Evolutionary conservation across 306 rosid species (phyloP), one percentile per base, ranked within the genome.

Genomic region (Malus domestica): DNA sequence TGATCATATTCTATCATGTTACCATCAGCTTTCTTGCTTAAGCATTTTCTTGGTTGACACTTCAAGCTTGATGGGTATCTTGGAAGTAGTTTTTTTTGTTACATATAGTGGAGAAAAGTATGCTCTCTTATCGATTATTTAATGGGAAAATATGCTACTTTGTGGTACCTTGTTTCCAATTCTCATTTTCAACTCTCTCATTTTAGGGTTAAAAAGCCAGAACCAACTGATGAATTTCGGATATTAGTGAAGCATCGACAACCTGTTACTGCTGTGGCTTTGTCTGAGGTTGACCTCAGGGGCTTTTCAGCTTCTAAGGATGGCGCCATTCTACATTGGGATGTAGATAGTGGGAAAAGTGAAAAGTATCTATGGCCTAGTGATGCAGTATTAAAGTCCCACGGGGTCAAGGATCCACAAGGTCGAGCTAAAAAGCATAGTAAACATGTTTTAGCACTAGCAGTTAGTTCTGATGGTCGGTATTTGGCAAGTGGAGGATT

Each of bases 251-350:
- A 92, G 88, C 97, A 95, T 57, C 81, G 88, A 19, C 91, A 92
- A 44, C 51, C 93, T 44, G 97, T 95, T 52, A 90, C 97, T 6
- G 92, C 91, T 5, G 97, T 92, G 81, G 93, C 87, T 46, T 79
- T 95, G 59, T 85, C 98, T 8, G 97, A 90, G 51, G 97, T 92
- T 81, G 97, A 95, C 72, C 75, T 63, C 19, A 95, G 77, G 88
- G 99, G 98, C 4, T 95, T 90, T 82, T 95, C 97, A 62, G 96
- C 99, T 46, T 92, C 97, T 2, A 95, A 95, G 87, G 99, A 92
- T 57, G 98, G 99, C 30, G 78, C 73, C 29, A 90, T 95, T 82
- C 70, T 89, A 82, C 96, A 86, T 18, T 95, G 99, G 99, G 97
- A 95, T 85, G 89, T 95, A 80, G 88, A 85, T 44, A 80, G 85